These are phyloP conservation scores for Salix brachista DNA, from an alignment of 345 rosid species.

Conservation along the genomic window DNA sequence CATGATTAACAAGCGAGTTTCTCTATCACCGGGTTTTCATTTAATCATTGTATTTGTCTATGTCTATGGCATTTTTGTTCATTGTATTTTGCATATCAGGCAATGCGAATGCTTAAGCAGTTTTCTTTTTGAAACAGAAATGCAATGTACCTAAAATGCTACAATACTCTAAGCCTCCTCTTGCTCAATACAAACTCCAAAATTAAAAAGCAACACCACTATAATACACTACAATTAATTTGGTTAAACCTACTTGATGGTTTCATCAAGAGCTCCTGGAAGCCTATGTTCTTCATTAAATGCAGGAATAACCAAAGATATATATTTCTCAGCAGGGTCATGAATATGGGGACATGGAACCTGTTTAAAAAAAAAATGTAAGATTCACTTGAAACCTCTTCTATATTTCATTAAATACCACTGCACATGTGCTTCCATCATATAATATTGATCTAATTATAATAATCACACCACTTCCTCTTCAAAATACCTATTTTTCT, in stretches of 20 bases:
- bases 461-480: not conserved
- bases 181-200: not conserved
- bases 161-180: not conserved
- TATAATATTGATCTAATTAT: not conserved
- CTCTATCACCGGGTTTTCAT: not conserved
- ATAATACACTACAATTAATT: not conserved
- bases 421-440: not conserved
- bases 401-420: not conserved
- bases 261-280: slow-evolving; percentile 83
- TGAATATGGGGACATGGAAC: slow-evolving; percentile 57
- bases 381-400: not conserved
- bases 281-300: slow-evolving; percentile 89
- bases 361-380: slow-evolving; percentile 29
- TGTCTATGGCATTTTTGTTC: not conserved
- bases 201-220: not conserved
- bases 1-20: not conserved
- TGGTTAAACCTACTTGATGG: slow-evolving; percentile 59
- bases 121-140: not conserved
- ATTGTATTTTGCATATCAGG: not conserved
- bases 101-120: not conserved
- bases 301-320: slow-evolving; percentile 86
- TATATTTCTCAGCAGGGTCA: slow-evolving; percentile 78
- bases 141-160: not conserved
- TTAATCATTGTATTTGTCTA: not conserved
- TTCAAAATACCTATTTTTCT: not conserved